Percentiles rank a stretch among this genome's conserved stretches.
These are phyloP conservation scores for Penicillium fuscoglaucum DNA, from an alignment of 2,329 filamentous ascomycete genomes.

Conservation along the genomic window DNA sequence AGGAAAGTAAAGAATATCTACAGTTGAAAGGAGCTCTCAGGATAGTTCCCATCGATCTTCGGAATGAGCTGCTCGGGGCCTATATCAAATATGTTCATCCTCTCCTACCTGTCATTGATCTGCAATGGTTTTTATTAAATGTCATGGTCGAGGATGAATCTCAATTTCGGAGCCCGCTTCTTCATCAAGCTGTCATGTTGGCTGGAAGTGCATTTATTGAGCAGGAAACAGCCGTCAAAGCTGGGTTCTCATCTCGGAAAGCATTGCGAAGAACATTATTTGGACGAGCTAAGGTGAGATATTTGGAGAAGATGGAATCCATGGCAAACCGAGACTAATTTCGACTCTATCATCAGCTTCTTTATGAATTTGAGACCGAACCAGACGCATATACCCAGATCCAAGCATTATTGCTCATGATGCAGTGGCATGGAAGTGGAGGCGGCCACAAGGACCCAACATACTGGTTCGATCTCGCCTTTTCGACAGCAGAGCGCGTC, in stretches of 20 bases:
- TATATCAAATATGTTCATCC: conserved; percentile 20
- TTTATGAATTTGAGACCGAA: conserved; percentile 17
- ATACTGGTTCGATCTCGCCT: conserved; percentile 18
- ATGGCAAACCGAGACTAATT: not conserved
- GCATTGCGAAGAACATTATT: conserved; percentile 9
- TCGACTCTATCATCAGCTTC: not conserved
- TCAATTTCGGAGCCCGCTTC: conserved; percentile 9
- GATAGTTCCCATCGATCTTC: conserved; percentile 5
- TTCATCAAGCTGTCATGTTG: conserved; percentile 17
- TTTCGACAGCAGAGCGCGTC: conserved; percentile 15
- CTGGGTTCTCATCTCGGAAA: conserved; percentile 10
- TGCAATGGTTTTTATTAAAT: conserved; percentile 8
- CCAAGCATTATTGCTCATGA: conserved; percentile 17
- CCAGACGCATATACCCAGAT: conserved; percentile 14
- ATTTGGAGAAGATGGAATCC: not conserved
- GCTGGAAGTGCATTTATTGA: conserved; percentile 16
- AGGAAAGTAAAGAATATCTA: conserved; percentile 4
- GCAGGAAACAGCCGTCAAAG: conserved; percentile 3
- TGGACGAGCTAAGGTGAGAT: conserved; percentile 12
- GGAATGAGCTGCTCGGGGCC: conserved; percentile 6
- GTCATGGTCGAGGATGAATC: conserved; percentile 11
- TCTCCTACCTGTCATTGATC: conserved; percentile 10
- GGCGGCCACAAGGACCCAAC: conserved; percentile 11
- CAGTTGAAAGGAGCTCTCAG: conserved; percentile 6
- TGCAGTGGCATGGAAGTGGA: conserved; percentile 14